phyloP scores from a whole-genome alignment of 2,329 filamentous ascomycete species.

The Aspergillus carbonarius region DNA sequence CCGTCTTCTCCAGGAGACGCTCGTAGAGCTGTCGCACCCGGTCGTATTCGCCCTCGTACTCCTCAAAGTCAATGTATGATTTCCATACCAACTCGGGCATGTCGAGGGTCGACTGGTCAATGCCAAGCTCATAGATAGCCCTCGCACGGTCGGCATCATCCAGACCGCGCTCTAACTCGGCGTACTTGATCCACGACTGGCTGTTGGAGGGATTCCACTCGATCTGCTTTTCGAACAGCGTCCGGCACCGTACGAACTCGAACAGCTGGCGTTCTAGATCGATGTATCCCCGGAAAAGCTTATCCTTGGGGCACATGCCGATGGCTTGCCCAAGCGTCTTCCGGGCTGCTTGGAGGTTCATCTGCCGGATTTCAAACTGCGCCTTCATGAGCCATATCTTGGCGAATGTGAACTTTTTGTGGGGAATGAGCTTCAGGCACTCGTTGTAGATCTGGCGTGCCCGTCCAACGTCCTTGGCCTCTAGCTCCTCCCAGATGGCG shows the following conservation, averaged over 20 bases:
- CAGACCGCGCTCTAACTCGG: slow-evolving; percentile 85
- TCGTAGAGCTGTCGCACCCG: slow-evolving; percentile 81
- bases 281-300: slow-evolving; percentile 89
- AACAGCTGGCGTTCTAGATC: slow-evolving; percentile 90
- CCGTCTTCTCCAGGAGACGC: slow-evolving; percentile 87
- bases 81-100: slow-evolving; percentile 99
- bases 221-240: slow-evolving; percentile 89
- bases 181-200: slow-evolving; percentile 95
- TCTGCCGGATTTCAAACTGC: slow-evolving; percentile 88
- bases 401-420: slow-evolving; percentile 96
- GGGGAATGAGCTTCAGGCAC: slow-evolving; percentile 82
- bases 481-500: slow-evolving; percentile 89
- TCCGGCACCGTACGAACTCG: slow-evolving; percentile 88
- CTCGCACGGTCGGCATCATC: slow-evolving; percentile 86
- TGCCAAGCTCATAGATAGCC: slow-evolving; percentile 88
- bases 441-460: slow-evolving; percentile 89
- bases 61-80: slow-evolving; percentile 97
- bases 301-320: slow-evolving; percentile 94
- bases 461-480: slow-evolving; percentile 73
- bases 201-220: slow-evolving; percentile 88
- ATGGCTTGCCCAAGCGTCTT: slow-evolving; percentile 89
- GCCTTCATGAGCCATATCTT: slow-evolving; percentile 95
- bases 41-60: slow-evolving; percentile 90
- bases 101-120: slow-evolving; percentile 78
- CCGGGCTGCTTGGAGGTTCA: slow-evolving; percentile 73